Percentiles rank a stretch among this genome's conserved stretches.
These are phyloP conservation scores for Quercus bicolor DNA, from an alignment of 306 rosid species.

Conservation along the genomic window DNA sequence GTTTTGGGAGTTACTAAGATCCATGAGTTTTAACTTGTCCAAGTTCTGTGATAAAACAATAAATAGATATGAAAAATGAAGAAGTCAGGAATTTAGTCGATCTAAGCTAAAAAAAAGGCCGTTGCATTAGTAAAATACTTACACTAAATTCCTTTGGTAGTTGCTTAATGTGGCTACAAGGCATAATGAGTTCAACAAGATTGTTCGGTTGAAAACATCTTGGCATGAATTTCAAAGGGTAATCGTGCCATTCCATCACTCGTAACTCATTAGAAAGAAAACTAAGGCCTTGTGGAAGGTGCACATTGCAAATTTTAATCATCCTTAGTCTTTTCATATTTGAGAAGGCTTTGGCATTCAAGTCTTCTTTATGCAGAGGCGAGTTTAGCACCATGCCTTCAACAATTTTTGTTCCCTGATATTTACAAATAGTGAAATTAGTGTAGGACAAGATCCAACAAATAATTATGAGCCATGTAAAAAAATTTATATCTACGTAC, in stretches of 20 bases:
- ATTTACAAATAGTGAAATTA: too few relatives aligned
- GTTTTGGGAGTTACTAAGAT: slow-evolving; percentile 19
- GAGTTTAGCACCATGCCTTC: too few relatives aligned
- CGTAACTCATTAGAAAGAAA: too few relatives aligned
- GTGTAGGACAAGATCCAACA: too few relatives aligned
- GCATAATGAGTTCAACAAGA: slow-evolving; percentile 15
- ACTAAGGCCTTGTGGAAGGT: too few relatives aligned
- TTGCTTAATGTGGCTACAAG: background rate
- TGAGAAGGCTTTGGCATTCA: too few relatives aligned
- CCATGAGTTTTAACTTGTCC: slow-evolving; percentile 14
- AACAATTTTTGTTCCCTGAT: too few relatives aligned
- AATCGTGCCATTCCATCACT: too few relatives aligned
- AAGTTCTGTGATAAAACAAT: background rate
- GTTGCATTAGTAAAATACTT: background rate
- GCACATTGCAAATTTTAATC: too few relatives aligned
- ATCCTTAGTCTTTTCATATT: too few relatives aligned
- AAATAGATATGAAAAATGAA: background rate
- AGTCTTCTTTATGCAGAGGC: too few relatives aligned
- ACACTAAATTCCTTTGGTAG: slow-evolving; percentile 17
- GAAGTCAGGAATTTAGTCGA: background rate
- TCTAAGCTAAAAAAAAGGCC: background rate
- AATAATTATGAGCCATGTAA: too few relatives aligned
- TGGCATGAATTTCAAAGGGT: slow-evolving; percentile 1
- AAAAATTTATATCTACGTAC: background rate
- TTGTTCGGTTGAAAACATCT: background rate